A percentile compares a stretch with the other conserved stretches of the same genome.
phyloP scores from a whole-genome alignment of 1,284 basidiomycete species.

The Cryptococcus sp. region DNA sequence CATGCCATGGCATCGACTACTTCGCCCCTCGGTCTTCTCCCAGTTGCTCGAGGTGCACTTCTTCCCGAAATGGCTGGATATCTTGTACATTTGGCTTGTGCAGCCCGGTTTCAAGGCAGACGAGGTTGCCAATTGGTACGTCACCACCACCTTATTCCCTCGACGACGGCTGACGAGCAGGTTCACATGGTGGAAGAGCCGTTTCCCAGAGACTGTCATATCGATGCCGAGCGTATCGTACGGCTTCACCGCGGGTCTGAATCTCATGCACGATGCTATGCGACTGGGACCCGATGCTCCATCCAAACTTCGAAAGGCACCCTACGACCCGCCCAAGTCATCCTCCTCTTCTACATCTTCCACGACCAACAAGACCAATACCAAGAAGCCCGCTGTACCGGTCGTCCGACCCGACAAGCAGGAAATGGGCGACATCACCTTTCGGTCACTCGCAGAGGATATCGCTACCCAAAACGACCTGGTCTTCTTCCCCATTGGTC shows the following conservation, averaged over 20 bases:
- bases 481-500: conserved; percentile 78
- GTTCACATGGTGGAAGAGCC: conserved; percentile 73
- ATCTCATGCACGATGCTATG: conserved; percentile 88
- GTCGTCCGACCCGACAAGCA: neutral
- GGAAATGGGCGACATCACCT: conserved; percentile 58
- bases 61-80: conserved; percentile 92
- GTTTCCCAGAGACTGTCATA: conserved; percentile 66
- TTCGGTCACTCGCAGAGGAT: conserved; percentile 85
- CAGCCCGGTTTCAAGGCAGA: conserved; percentile 75
- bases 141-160: conserved; percentile 1
- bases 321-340: conserved; percentile 48
- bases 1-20: conserved; percentile 66
- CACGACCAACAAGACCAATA: conserved; percentile 15
- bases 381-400: neutral
- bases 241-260: conserved; percentile 78
- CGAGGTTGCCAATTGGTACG: conserved; percentile 88
- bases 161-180: conserved; percentile 21
- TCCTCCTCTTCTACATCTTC: conserved; percentile 12
- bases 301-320: conserved; percentile 60
- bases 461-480: conserved; percentile 75
- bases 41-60: conserved; percentile 83
- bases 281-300: conserved; percentile 71
- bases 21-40: conserved; percentile 69
- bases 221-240: conserved; percentile 60
- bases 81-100: conserved; percentile 84